Percentiles rank a stretch among this genome's conserved stretches.
Conservation (phyloP, 225 moss, liverwort and hornwort species). For the Ulota crispa region DNA sequence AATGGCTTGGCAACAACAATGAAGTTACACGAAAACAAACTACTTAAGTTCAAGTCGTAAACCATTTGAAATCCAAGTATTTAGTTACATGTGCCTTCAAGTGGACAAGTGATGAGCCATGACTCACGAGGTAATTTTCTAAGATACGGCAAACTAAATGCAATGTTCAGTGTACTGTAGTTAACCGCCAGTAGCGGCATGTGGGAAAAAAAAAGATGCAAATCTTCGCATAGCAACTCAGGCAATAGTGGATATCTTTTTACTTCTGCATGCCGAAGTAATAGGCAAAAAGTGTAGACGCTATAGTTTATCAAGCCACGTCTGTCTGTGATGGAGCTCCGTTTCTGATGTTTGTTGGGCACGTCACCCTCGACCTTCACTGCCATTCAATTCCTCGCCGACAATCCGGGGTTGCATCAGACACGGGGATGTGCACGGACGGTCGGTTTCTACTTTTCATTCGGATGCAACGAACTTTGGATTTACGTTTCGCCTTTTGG, state of each 20-base stretch:
- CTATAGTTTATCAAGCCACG: neutral
- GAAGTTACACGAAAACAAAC: no score
- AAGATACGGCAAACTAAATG: no score
- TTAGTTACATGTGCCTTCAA: no score
- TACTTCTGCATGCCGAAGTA: neutral
- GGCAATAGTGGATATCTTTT: no score
- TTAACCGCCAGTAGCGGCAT: neutral
- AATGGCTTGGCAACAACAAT: no score
- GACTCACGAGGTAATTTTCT: no score
- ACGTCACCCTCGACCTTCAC: neutral
- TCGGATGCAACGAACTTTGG: neutral
- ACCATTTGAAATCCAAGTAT: no score
- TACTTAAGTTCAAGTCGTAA: no score
- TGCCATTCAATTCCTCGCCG: slow-evolving; percentile 24
- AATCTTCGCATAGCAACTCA: neutral
- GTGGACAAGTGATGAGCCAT: no score
- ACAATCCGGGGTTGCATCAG: slow-evolving; percentile 10
- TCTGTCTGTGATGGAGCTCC: neutral
- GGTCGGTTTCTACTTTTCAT: neutral
- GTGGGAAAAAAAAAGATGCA: neutral
- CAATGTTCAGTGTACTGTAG: no score
- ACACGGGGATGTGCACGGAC: slow-evolving; percentile 27
- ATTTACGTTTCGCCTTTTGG: no score
- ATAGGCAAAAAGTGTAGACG: no score
- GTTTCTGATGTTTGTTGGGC: neutral